Percentiles rank a stretch among this genome's conserved stretches.
phyloP scores from a whole-genome alignment of 2,329 filamentous ascomycete genomes.

The Aspergillus ochraceoroseus region DNA sequence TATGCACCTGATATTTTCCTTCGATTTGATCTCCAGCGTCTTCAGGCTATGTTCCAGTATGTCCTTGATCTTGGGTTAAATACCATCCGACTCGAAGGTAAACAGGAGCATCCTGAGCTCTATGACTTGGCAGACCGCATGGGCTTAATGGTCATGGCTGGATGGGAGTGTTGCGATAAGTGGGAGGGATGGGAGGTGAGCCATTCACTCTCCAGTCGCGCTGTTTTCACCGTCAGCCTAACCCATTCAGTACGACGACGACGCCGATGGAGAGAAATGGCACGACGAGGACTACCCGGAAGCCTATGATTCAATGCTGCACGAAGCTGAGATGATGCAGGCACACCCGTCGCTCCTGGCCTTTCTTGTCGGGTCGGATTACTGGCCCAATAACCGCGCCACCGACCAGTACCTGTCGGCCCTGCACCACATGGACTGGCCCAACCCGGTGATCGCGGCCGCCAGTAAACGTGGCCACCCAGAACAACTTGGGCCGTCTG shows the following conservation, averaged over 20 bases:
- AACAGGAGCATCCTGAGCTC: conserved; percentile 58
- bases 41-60: conserved; percentile 50
- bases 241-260: conserved; percentile 50
- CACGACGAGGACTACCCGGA: conserved; percentile 51
- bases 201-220: no score
- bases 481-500: conserved; percentile 49
- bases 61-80: conserved; percentile 60
- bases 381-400: conserved; percentile 57
- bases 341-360: conserved; percentile 55
- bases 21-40: conserved; percentile 50
- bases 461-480: conserved; percentile 55
- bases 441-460: conserved; percentile 54
- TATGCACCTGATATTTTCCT: conserved; percentile 60
- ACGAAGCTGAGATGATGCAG: conserved; percentile 59
- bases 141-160: conserved; percentile 58
- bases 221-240: neutral
- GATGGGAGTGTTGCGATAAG: conserved; percentile 65
- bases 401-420: conserved; percentile 52
- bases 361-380: conserved; percentile 60
- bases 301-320: conserved; percentile 53
- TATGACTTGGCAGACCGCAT: conserved; percentile 57
- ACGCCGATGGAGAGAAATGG: conserved; percentile 49
- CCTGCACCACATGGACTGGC: conserved; percentile 51
- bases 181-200: conserved; percentile 57
- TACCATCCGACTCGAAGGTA: conserved; percentile 60